A percentile compares a stretch with the other conserved stretches of the same genome.
Evolutionary conservation across 345 rosid species (phyloP).

Genomic region (Gossypium thurberi): DNA sequence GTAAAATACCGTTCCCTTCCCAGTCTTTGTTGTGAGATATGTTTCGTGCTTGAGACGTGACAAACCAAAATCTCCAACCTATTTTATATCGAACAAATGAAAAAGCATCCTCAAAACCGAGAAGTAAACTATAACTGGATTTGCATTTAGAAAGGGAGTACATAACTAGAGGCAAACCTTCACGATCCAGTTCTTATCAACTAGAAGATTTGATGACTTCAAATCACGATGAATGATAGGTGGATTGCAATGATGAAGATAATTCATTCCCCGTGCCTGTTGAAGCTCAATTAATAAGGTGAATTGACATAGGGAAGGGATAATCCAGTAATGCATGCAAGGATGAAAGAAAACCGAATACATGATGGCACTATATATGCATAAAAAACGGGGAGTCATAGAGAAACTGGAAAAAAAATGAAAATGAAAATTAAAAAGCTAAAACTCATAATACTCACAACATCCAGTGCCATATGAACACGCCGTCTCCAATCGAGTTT

Average conservation of each 20-base stretch:
- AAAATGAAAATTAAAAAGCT: neutral
- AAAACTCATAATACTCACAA: conserved; percentile 45
- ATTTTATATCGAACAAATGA: conserved; percentile 14
- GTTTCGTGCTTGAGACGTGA: conserved; percentile 93
- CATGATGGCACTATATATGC: neutral
- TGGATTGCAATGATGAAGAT: conserved; percentile 87
- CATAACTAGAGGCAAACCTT: conserved; percentile 45
- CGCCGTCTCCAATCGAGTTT: conserved; percentile 94
- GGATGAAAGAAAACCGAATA: conserved; percentile 10
- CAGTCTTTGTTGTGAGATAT: conserved; percentile 66
- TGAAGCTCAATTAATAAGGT: conserved; percentile 11
- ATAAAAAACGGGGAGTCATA: neutral
- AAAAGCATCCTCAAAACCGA: neutral
- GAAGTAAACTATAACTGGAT: neutral
- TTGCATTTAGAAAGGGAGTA: conserved; percentile 1
- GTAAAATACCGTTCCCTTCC: conserved; percentile 80
- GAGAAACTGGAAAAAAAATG: neutral
- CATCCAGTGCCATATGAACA: conserved; percentile 77
- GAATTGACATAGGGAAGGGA: neutral
- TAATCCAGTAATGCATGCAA: conserved; percentile 2
- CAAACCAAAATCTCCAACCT: conserved; percentile 99
- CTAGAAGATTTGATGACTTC: conserved; percentile 56
- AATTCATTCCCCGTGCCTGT: conserved; percentile 96
- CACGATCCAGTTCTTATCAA: conserved; percentile 90
- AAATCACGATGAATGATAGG: conserved; percentile 96